Conservation (phyloP, 331 rosid genomes). For the Acacia concinna region DNA sequence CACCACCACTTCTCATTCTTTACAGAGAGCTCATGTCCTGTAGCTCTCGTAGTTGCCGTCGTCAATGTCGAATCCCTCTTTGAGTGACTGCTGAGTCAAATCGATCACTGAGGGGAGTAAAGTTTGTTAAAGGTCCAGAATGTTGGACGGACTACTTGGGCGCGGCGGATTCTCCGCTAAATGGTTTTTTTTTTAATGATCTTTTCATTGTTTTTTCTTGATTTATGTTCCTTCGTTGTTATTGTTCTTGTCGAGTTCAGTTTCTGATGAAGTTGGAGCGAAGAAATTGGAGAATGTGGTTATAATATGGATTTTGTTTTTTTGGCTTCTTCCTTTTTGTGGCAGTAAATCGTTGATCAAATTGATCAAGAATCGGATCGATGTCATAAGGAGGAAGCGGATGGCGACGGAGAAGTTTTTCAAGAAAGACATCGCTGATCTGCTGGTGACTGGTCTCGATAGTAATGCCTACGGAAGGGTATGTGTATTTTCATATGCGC, state of each 20-base stretch:
- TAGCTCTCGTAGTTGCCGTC: conserved; percentile 15
- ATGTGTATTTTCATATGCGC: background rate
- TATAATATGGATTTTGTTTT: background rate
- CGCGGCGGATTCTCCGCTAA: conserved; percentile 67
- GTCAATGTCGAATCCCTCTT: conserved; percentile 27
- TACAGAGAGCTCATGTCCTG: background rate
- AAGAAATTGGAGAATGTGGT: background rate
- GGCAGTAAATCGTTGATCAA: conserved; percentile 79
- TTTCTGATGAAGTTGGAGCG: conserved; percentile 1
- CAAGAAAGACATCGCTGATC: conserved; percentile 88
- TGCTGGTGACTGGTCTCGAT: conserved; percentile 68
- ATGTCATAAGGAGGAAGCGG: conserved; percentile 85
- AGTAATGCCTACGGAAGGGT: conserved; percentile 90
- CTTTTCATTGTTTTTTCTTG: background rate
- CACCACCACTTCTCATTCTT: background rate
- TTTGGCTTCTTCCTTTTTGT: background rate
- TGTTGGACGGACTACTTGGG: conserved; percentile 86
- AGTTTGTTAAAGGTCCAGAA: conserved; percentile 34
- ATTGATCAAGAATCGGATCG: conserved; percentile 78
- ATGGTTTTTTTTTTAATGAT: conserved; percentile 54
- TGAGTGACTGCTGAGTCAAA: conserved; percentile 39
- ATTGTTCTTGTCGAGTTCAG: background rate
- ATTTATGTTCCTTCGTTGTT: background rate
- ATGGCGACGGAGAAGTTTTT: conserved; percentile 91
- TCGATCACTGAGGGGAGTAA: conserved; percentile 28